A percentile compares a stretch with the other conserved stretches of the same genome.
These are phyloP conservation scores for Salvia sclarea DNA, from an alignment of 305 asterid species.

Conservation along the genomic window DNA sequence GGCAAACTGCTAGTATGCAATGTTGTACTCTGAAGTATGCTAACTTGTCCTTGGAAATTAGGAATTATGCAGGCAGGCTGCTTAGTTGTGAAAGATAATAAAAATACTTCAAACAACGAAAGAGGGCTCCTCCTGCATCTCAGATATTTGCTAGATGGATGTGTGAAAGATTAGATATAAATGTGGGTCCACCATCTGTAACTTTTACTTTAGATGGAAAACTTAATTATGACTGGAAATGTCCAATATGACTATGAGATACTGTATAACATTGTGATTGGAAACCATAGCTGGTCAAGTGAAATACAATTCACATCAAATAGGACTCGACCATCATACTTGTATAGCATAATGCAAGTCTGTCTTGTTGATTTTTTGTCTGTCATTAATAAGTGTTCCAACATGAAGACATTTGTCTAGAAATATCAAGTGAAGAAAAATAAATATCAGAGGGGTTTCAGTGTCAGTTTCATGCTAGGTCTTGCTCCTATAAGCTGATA, in stretches of 20 bases:
- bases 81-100: not conserved
- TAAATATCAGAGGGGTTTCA: slow-evolving; percentile 13
- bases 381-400: not conserved
- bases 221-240: not conserved
- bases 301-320: not conserved
- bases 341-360: not conserved
- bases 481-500: not conserved
- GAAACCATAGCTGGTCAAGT: slow-evolving; percentile 10
- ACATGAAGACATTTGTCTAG: not conserved
- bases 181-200: slow-evolving; percentile 1
- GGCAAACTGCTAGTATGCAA: not conserved
- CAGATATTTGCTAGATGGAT: not conserved
- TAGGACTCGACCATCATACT: slow-evolving; percentile 8
- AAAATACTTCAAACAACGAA: not conserved
- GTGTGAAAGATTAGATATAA: not conserved
- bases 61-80: not conserved
- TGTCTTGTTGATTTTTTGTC: not conserved
- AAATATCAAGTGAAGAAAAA: slow-evolving; percentile 8
- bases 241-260: not conserved
- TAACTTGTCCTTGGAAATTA: not conserved
- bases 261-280: not conserved
- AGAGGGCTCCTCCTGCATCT: slow-evolving; percentile 15
- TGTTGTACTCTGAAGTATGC: not conserved
- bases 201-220: not conserved
- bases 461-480: slow-evolving; percentile 1